Evolutionary conservation across 306 rosid species (phyloP), one percentile per base, ranked within the genome.

Genomic region (Trifolium repens): DNA sequence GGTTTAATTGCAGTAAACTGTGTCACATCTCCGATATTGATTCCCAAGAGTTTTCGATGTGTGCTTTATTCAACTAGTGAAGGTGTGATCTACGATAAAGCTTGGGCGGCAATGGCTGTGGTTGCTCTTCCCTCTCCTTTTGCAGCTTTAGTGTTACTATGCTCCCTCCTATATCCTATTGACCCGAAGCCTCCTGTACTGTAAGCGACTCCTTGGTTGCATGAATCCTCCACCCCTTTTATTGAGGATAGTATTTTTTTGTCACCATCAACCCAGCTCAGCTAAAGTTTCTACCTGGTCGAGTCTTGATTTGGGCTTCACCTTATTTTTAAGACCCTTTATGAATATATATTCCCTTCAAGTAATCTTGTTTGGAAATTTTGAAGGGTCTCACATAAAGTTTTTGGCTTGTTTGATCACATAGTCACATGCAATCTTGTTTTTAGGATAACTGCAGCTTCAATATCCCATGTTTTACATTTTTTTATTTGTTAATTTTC

Each of bases 391-490:
- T 39, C 2, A 2, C 39, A 24, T 58, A 58, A 58, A 12, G 26
- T 24, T 46, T 76, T 78, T 52, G 80, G 80, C 54, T 43, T 73
- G 46, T 67, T 61, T 44, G 30, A 50, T 62, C 16, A 9, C 70
- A 5, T 53, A 17, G 52, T 54, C 24, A 9, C 70, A 5, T 53
- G 22, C 63, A 53, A 13, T 73, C 60, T 78, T 52, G 24, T 15
- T 35, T 63, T 69, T 8, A 63, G 64, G 44, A 42, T 3, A 68
- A 30, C 69, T 70, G 26, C 68, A 65, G 13, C 37, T 39, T 24
- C 16, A 68, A 47, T 70, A 58, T 72, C 30, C 16, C 62, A 46
- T 55, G 39, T 68, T 57, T 74, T 39, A 59, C 69, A 74, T 34
- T 64, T 64, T 35, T 26, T 54, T 26, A 12, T 59, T 79, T 26